phyloP scores from a whole-genome alignment of 441 rosid species.

The Adansonia rubrostipa region DNA sequence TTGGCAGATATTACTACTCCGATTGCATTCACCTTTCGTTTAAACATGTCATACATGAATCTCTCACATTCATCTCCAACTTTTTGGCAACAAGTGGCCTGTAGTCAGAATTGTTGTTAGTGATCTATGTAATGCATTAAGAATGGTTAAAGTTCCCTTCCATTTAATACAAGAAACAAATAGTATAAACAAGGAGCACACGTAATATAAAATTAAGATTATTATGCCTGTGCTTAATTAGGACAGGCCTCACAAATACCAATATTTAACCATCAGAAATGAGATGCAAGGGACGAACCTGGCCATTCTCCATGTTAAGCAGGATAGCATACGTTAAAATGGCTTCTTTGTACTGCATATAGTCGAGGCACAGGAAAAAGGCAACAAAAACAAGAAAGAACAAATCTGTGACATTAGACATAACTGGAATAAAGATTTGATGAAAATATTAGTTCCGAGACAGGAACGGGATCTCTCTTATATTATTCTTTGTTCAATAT shows the following conservation, averaged over 20 bases:
- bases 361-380: slow-evolving; percentile 21
- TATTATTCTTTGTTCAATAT: neutral
- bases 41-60: slow-evolving; percentile 67
- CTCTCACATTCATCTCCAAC: slow-evolving; percentile 82
- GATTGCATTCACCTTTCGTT: slow-evolving; percentile 56
- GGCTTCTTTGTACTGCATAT: slow-evolving; percentile 92
- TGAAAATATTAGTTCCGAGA: slow-evolving; percentile 13
- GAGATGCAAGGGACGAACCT: slow-evolving; percentile 54
- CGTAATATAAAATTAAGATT: neutral
- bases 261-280: slow-evolving; percentile 9
- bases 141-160: neutral
- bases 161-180: neutral
- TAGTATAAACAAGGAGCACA: neutral
- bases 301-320: slow-evolving; percentile 63
- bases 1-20: neutral
- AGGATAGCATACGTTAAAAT: slow-evolving; percentile 84
- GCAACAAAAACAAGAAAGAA: slow-evolving; percentile 10
- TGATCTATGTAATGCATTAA: slow-evolving; percentile 18
- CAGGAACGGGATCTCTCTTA: neutral
- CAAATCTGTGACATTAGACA: neutral
- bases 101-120: slow-evolving; percentile 27
- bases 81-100: slow-evolving; percentile 51
- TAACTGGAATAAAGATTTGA: neutral
- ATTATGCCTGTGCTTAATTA: neutral
- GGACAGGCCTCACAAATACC: neutral